Base-by-base conservation (phyloP, 257 asterid species). In the Solanum sejunctum region DNA sequence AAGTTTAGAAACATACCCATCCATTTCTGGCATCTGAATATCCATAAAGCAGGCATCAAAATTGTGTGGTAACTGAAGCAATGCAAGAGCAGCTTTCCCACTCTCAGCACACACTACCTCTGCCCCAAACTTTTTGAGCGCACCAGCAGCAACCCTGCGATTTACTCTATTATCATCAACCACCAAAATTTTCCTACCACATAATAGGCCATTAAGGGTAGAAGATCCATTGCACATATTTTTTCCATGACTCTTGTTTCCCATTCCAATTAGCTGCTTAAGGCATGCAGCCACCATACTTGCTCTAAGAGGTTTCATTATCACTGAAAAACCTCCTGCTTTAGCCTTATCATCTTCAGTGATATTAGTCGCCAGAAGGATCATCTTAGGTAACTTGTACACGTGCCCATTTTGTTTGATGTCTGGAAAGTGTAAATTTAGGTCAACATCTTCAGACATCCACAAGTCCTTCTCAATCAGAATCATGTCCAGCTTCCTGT, bases 11-110 rank as follows among this genome's bases (percentile, higher is more conserved):
- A 86, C 92, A 17, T 89, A 96, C 99, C 99, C 99, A 61, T 96
- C 99, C 99, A 96, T 96, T 92, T 94, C 99, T 2, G 99, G 99
- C 99, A 96, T 96, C 90, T 96, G 99, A 88, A 96, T 93, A 87
- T 96, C 99, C 99, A 96, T 96, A 87, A 96, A 96, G 90, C 99
- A 96, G 11, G 98, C 99, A 60, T 94, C 95, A 56, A 93, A 96
- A 78, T 84, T 88, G 45, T 96, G 98, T 0, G 99, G 99, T 57
- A 93, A 72, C 89, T 92, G 92, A 66, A 96, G 97, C 90, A 90
- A 92, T 52, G 88, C 73, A 20, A 96, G 94, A 60, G 98, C 99
- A 85, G 91, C 96, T 60, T 89, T 92, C 21, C 98, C 99, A 81
- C 98, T 96, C 86, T 90, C 93, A 17, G 92, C 99, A 58, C 99